A percentile compares a stretch with the other conserved stretches of the same genome.
Conservation (phyloP, 768 basidiomycete species). For the Hypholoma fasciculare region DNA sequence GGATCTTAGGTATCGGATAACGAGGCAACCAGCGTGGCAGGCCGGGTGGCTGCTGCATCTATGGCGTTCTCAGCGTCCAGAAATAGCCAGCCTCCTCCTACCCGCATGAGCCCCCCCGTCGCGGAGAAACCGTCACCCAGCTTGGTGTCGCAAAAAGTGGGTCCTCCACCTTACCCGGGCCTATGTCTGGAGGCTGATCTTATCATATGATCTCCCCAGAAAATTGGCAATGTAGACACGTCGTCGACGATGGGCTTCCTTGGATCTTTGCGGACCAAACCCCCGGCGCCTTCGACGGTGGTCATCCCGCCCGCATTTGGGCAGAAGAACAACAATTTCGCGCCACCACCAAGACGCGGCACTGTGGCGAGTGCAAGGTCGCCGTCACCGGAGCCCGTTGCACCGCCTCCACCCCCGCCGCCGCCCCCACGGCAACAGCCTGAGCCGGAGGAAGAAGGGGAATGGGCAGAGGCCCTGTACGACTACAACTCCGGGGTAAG, state of each 20-base stretch:
- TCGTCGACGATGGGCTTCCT: constrained; percentile 48
- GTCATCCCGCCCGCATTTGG: constrained; percentile 39
- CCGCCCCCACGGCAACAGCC: constrained; percentile 31
- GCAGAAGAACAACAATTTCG: constrained; percentile 43
- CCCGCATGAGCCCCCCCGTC: constrained; percentile 20
- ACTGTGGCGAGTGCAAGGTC: constrained; percentile 22
- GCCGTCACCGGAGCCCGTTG: constrained; percentile 19
- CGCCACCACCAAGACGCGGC: constrained; percentile 48
- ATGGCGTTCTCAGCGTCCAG: constrained; percentile 37
- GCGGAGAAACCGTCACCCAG: constrained; percentile 28
- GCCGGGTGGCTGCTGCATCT: constrained; percentile 60
- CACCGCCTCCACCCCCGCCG: constrained; percentile 25
- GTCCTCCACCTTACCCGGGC: constrained; percentile 9
- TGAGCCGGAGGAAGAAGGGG: constrained; percentile 45
- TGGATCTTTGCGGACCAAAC: constrained; percentile 44
- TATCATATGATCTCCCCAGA: constrained; percentile 33
- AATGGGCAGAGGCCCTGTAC: constrained; percentile 80
- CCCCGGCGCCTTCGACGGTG: constrained; percentile 34
- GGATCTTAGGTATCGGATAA: constrained; percentile 35
- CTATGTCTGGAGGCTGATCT: constrained; percentile 4
- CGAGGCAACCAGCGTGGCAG: constrained; percentile 41
- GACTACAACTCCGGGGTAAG: constrained; percentile 68
- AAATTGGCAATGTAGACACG: constrained; percentile 61
- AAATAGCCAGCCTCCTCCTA: constrained; percentile 17
- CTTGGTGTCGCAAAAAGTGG: constrained; percentile 27